Conservation (phyloP, 805 yeast species). For the Metschnikowia sp. region DNA sequence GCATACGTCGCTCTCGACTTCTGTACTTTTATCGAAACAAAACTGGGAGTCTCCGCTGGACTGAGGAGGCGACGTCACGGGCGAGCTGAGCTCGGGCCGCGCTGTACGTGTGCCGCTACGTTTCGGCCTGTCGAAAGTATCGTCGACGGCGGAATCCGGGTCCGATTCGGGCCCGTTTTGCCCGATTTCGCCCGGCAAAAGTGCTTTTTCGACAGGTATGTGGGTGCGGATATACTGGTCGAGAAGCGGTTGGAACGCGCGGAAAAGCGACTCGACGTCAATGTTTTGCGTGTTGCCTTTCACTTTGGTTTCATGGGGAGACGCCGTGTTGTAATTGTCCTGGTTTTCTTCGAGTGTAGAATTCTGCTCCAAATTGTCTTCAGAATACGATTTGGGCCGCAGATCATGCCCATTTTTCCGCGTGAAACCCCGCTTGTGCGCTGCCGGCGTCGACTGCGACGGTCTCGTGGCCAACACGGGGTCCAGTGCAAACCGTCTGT, state of each 20-base stretch:
- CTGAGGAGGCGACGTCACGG: constrained; percentile 34
- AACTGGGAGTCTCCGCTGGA: constrained; percentile 18
- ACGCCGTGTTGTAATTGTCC: background rate
- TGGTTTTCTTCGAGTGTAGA: background rate
- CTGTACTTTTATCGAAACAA: constrained; percentile 5
- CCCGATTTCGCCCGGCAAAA: background rate
- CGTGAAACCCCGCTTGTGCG: background rate
- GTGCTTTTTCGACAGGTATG: background rate
- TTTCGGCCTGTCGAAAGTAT: constrained; percentile 12
- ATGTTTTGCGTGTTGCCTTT: background rate
- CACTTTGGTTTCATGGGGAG: background rate
- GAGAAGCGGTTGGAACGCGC: constrained; percentile 11
- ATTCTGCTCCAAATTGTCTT: background rate
- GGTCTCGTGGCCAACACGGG: background rate
- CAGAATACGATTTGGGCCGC: background rate
- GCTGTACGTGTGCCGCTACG: background rate
- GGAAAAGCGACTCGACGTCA: constrained; percentile 10
- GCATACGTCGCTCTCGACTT: constrained; percentile 15
- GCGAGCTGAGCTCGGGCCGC: constrained; percentile 15
- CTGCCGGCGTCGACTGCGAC: background rate
- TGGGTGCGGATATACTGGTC: constrained; percentile 6
- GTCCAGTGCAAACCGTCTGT: background rate
- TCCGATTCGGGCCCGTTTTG: constrained; percentile 7
- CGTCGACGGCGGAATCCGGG: constrained; percentile 13
- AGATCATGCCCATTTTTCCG: background rate